Evolutionary conservation across 2,329 filamentous ascomycete species (phyloP), one percentile per base, ranked within the genome.

Genomic region (Reticulascus tulasneorum): DNA sequence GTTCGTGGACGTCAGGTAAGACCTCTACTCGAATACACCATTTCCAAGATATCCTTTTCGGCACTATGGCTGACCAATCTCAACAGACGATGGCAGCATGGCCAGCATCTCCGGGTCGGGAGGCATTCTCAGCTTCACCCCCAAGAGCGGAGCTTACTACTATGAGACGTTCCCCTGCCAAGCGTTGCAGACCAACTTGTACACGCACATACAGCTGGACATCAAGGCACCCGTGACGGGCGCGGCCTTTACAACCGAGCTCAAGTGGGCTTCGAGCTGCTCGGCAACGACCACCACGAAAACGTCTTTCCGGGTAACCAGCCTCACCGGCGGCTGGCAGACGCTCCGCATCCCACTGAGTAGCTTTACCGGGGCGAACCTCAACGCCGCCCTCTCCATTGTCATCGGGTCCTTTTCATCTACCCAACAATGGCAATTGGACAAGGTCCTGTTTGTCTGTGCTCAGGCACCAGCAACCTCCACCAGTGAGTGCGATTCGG

Each of bases 121-220:
- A 11, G 66, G 66, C 29, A 63, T 68, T 20, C 61, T 76, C 16
- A 64, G 62, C 7, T 72, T 77, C 54, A 68, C 63, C n/a, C 67
- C 69, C 21, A 69, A 64, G 42, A 48, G 59, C 12, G 49, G 46
- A 18, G 67, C 70, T 10, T 77, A 77, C 56, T 75, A 73, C 44
- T 76, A 76, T 48, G 72, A 74, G 50, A 69, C 64, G 2, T 67
- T 77, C 35, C 47, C 55, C 0, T 77, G 73, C 54, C 60, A 68
- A 46, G 55, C 60, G 24, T 63, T 71, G 13, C 54, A 54, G 12
- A 61, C 55, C 30, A 60, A 69, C 31, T 62, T 63, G 40, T 75
- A 75, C 51, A 64, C 73, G 41, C 65, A 72, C 51, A 65, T 50
- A 9, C 46, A 50, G 34, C 38, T 51, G 20, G 42, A 47, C 2